A percentile compares a stretch with the other conserved stretches of the same genome.
Conservation (phyloP, 805 yeast species). For the Sungouiozyma intestinalis region DNA sequence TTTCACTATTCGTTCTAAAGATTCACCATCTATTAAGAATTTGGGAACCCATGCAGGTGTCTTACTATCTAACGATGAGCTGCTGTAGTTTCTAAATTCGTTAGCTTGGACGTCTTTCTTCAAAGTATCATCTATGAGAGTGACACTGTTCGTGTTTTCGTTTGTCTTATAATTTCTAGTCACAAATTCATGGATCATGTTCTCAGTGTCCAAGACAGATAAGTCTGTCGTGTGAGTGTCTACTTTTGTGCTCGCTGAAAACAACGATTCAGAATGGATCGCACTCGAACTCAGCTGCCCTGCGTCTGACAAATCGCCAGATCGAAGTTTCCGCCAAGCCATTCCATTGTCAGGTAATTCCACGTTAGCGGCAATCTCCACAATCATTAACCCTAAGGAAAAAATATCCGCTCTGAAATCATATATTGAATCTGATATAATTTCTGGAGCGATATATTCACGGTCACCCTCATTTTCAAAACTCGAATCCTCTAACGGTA, state of each 20-base stretch:
- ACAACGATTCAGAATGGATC: conserved; percentile 30
- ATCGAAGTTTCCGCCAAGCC: conserved; percentile 90
- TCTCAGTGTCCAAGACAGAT: conserved; percentile 1
- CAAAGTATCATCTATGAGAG: background rate
- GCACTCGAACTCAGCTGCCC: conserved; percentile 75
- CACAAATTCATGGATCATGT: background rate
- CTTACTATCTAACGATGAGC: conserved; percentile 8
- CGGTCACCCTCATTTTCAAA: conserved; percentile 96
- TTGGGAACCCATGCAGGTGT: conserved; percentile 84
- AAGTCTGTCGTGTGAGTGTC: conserved; percentile 20
- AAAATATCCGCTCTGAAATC: conserved; percentile 91
- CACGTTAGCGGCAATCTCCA: conserved; percentile 93
- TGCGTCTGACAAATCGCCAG: conserved; percentile 93
- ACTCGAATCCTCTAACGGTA: conserved; percentile 50
- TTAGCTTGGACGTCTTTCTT: background rate
- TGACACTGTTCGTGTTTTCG: background rate
- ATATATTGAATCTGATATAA: conserved; percentile 69
- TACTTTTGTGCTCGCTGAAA: conserved; percentile 21
- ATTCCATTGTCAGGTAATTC: conserved; percentile 91
- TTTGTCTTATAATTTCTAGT: background rate
- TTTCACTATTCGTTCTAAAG: conserved; percentile 69
- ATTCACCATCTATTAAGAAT: conserved; percentile 63
- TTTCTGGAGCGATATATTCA: conserved; percentile 95
- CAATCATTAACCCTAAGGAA: conserved; percentile 85
- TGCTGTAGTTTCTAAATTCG: background rate